These are phyloP conservation scores for Penicillium digitatum DNA, from an alignment of 2,329 filamentous ascomycete genomes.

Conservation along the genomic window DNA sequence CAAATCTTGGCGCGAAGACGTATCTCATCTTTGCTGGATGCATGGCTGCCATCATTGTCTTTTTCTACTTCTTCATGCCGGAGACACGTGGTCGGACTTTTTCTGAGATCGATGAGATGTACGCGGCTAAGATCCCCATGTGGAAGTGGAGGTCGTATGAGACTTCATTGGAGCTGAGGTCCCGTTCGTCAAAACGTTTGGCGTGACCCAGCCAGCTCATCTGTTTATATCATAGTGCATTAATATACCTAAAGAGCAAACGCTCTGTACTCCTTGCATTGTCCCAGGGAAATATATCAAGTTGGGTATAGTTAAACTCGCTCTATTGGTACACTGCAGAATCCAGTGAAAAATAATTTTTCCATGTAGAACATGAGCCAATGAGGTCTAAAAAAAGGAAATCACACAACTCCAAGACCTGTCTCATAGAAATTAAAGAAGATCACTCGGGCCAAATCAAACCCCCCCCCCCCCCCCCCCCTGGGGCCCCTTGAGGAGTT, in stretches of 20 bases:
- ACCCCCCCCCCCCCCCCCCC: background rate
- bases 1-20: conserved; percentile 32
- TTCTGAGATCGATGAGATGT: conserved; percentile 36
- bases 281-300: background rate
- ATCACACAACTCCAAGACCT: background rate
- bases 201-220: background rate
- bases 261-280: background rate
- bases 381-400: background rate
- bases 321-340: background rate
- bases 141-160: conserved; percentile 33
- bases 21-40: conserved; percentile 35
- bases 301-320: background rate
- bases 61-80: conserved; percentile 30
- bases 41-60: conserved; percentile 29
- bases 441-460: background rate
- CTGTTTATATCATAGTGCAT: background rate
- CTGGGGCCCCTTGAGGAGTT: no score
- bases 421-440: background rate
- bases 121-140: conserved; percentile 29
- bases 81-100: conserved; percentile 33
- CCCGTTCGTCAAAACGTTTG: background rate
- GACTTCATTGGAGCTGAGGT: conserved; percentile 21
- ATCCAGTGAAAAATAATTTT: background rate
- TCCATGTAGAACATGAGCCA: background rate
- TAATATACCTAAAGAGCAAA: background rate